Conservation (phyloP, 208 protist genomes). For the Wallacemonas rigidus region DNA sequence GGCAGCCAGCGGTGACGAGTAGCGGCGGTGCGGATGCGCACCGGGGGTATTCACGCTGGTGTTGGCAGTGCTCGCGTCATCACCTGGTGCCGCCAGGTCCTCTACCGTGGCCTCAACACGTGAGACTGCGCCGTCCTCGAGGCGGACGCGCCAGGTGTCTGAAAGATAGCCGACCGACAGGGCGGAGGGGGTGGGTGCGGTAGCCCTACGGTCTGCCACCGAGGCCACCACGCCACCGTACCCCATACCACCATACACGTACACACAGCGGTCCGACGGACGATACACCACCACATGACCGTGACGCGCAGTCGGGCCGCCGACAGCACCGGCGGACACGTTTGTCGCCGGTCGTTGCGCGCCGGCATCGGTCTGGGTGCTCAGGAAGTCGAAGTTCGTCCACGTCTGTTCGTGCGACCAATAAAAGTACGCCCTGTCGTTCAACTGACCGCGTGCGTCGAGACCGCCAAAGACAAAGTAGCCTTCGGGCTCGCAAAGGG, state of each 20-base stretch:
- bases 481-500: slow-evolving; percentile 46
- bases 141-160: slow-evolving; percentile 43
- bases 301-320: slow-evolving; percentile 31
- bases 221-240: slow-evolving; percentile 3
- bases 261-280: slow-evolving; percentile 37
- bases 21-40: neutral
- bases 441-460: slow-evolving; percentile 5
- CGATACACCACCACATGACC: slow-evolving; percentile 65
- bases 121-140: slow-evolving; percentile 25
- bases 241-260: slow-evolving; percentile 69
- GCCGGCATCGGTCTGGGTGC: neutral
- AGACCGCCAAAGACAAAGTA: slow-evolving; percentile 49
- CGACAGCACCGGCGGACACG: slow-evolving; percentile 21
- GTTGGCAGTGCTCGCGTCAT: neutral
- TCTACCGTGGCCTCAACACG: neutral
- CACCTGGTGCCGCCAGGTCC: neutral
- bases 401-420: slow-evolving; percentile 29
- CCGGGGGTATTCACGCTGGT: neutral
- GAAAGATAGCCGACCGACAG: slow-evolving; percentile 8
- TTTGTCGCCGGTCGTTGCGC: slow-evolving; percentile 19
- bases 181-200: neutral
- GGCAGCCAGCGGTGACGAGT: slow-evolving; percentile 13
- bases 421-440: slow-evolving; percentile 30
- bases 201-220: too few relatives aligned
- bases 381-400: slow-evolving; percentile 30